Evolutionary conservation across 2,329 filamentous ascomycete genomes (phyloP), one percentile per base, ranked within the genome.

Genomic region (Xylaria sp.): DNA sequence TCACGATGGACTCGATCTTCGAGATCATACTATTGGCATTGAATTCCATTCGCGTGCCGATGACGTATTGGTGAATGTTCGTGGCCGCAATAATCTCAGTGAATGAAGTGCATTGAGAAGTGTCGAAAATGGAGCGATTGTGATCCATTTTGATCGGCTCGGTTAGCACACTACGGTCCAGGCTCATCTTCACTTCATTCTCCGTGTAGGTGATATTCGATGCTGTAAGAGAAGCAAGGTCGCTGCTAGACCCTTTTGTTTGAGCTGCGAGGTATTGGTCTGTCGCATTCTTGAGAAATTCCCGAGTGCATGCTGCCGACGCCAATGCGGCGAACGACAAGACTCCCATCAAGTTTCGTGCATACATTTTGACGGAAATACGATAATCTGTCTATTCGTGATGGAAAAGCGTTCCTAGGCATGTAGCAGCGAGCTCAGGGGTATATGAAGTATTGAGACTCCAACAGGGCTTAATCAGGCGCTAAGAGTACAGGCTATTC

Each of bases 11-110:
- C 60, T 78, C 76, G 16, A 78, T 75, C 55, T 69, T 63, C 16
- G 71, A 69, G 51, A 77, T 76, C 59, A 73, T 71, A 37, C 71
- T 66, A 21, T 75, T 71, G 18, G 58, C 62, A 32, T 71, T 69
- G 69, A 77, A 73, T 21, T 76, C 53, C 35, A 79, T 78, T 12
- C 77, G 75, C 53, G 78, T 79, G 32, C 76, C 76, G 42, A 77
- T 78, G 10, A 78, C 79, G 54, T 79, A 80, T n/a, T 79, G 79
- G 23, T 79, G 76, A 1, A 73, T 68, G 21, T 77, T 73, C 21
- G 69, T 73, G 16, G 77, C 74, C 27, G 74, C 73, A 66, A 81
- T 78, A 62, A 84, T 77, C 71, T 83, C 81, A 23, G 83, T 82
- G 68, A 81, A 81, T 42, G 82, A 81, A 21, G 81, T 77, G 71